A percentile compares a stretch with the other conserved stretches of the same genome.
These are phyloP conservation scores for Xylariaceae sp. DNA, from an alignment of 2,329 filamentous ascomycete genomes.

Conservation along the genomic window DNA sequence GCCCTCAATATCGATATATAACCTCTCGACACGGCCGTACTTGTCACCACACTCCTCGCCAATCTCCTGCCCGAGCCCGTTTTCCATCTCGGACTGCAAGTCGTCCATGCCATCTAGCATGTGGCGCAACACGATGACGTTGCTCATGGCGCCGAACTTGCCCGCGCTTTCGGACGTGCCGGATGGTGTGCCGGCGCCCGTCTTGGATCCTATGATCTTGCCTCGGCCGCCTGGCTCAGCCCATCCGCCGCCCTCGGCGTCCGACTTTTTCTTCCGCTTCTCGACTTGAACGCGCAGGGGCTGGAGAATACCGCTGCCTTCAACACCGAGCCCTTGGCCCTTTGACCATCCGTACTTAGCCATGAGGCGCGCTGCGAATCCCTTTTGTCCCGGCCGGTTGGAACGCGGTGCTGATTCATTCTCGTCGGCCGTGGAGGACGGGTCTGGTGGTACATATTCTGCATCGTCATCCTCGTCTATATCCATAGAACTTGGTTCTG, in stretches of 20 bases:
- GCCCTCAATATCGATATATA: conserved; percentile 65
- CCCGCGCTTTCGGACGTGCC: conserved; percentile 22
- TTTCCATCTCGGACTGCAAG: conserved; percentile 70
- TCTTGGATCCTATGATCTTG: conserved; percentile 72
- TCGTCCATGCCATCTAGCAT: conserved; percentile 83
- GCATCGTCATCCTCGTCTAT: conserved; percentile 34
- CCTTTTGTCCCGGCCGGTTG: conserved; percentile 70
- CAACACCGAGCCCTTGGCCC: conserved; percentile 80
- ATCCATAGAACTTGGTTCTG: conserved; percentile 39
- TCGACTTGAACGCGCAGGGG: conserved; percentile 81
- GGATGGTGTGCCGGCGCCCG: conserved; percentile 23
- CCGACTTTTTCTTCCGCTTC: conserved; percentile 74
- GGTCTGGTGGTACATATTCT: conserved; percentile 32
- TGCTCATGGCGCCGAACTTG: conserved; percentile 69
- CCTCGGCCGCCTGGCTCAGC: conserved; percentile 64
- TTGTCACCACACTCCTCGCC: conserved; percentile 88
- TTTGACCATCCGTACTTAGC: conserved; percentile 91
- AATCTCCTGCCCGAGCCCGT: conserved; percentile 83
- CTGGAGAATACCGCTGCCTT: conserved; percentile 76
- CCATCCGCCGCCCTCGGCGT: conserved; percentile 76
- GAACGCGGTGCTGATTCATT: conserved; percentile 44
- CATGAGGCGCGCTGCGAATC: conserved; percentile 85
- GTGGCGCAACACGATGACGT: conserved; percentile 74
- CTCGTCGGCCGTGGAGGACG: conserved; percentile 6
- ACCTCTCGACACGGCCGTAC: conserved; percentile 78